Evolutionary conservation across 208 protist genomes (phyloP).

Genomic region (Acanthamoeba royreba): DNA sequence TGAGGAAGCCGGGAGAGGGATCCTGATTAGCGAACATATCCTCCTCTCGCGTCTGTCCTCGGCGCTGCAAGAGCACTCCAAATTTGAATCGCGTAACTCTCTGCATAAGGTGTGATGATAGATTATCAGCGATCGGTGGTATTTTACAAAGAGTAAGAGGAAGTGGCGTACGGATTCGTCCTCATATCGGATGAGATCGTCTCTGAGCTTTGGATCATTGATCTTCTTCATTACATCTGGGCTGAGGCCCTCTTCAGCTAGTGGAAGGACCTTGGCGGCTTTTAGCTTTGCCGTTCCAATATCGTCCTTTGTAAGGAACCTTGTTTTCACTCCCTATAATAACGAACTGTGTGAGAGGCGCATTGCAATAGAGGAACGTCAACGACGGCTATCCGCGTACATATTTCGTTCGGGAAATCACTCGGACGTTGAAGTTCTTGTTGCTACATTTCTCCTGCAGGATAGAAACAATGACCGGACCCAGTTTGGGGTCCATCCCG

Average conservation of each 20-base stretch:
- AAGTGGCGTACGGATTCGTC: neutral
- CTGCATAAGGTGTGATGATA: no score
- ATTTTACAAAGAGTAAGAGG: neutral
- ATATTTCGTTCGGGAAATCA: neutral
- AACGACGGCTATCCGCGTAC: neutral
- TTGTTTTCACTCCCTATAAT: neutral
- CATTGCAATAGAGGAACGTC: neutral
- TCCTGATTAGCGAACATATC: slow-evolving; percentile 70
- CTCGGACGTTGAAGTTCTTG: neutral
- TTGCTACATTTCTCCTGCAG: neutral
- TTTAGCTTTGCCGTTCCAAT: neutral
- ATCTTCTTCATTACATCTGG: neutral
- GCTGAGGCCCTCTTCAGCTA: neutral
- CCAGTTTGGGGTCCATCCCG: neutral
- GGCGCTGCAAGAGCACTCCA: slow-evolving; percentile 64
- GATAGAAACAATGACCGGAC: neutral
- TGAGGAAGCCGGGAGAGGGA: neutral
- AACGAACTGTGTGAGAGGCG: neutral
- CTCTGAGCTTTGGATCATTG: neutral
- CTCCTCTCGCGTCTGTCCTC: slow-evolving; percentile 60
- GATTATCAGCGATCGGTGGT: no score
- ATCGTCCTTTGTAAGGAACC: neutral
- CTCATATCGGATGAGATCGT: neutral
- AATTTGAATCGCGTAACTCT: slow-evolving; percentile 61
- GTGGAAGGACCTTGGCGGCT: neutral